These are phyloP conservation scores for Akanthomyces lecanii DNA, from an alignment of 2,329 filamentous ascomycete genomes.

Conservation along the genomic window DNA sequence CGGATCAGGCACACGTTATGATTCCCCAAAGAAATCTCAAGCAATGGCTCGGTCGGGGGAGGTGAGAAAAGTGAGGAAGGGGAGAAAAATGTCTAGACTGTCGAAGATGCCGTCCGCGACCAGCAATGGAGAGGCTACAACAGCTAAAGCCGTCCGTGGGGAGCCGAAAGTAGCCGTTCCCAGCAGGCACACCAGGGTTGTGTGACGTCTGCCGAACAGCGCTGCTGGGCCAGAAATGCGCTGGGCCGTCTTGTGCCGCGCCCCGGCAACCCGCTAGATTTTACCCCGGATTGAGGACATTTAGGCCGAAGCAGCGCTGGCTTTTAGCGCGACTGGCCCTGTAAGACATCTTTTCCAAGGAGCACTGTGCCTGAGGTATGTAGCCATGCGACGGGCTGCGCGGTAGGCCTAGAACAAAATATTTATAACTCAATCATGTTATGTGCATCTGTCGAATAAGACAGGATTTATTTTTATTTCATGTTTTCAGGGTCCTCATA, in stretches of 20 bases:
- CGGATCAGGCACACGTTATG: not conserved
- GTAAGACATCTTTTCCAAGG: no score
- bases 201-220: conserved; percentile 1
- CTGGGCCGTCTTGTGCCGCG: conserved; percentile 14
- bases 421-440: no score
- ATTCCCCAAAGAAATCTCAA: not conserved
- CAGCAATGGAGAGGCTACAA: conserved; percentile 9
- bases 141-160: conserved; percentile 25
- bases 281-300: conserved; percentile 9
- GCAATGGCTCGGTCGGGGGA: conserved; percentile 13
- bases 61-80: conserved; percentile 14
- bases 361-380: no score
- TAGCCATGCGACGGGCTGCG: no score
- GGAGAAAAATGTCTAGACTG: conserved; percentile 3
- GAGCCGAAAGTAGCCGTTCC: conserved; percentile 31
- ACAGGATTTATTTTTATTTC: no score
- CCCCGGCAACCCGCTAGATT: not conserved
- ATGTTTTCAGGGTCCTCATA: no score
- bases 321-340: not conserved
- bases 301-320: not conserved
- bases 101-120: conserved; percentile 6
- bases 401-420: no score
- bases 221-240: not conserved
- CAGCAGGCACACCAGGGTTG: not conserved
- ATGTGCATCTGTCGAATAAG: no score